Evolutionary conservation across 163 green algal species (phyloP).

Genomic region (Coccomyxa subellipsoidea): DNA sequence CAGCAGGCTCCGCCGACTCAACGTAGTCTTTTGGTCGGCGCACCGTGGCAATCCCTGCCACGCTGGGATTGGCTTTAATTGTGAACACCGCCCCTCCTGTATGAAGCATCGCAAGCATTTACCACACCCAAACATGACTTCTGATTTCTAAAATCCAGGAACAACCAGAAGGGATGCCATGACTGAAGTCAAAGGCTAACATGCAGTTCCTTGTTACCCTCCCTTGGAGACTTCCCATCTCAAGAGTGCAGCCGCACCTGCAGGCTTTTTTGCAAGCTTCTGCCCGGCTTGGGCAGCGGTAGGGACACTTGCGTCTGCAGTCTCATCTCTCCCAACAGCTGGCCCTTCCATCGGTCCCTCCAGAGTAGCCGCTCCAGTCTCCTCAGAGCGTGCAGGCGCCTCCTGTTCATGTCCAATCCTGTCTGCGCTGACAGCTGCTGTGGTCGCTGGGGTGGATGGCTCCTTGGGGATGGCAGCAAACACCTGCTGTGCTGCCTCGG

Average conservation of each 20-base stretch:
- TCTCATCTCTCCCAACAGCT: neutral
- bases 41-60: neutral
- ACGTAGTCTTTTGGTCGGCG: neutral
- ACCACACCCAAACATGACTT: neutral
- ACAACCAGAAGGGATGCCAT: too few relatives aligned
- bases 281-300: neutral
- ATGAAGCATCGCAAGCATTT: neutral
- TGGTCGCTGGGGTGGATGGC: too few relatives aligned
- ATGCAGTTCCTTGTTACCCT: too few relatives aligned
- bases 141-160: too few relatives aligned
- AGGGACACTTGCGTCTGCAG: neutral
- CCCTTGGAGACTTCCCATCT: too few relatives aligned
- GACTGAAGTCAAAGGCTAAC: too few relatives aligned
- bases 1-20: neutral
- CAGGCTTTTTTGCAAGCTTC: neutral
- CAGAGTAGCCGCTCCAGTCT: neutral
- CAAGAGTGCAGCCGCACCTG: neutral
- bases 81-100: neutral
- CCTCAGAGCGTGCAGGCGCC: neutral
- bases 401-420: neutral
- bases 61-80: neutral
- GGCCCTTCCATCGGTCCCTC: neutral
- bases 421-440: neutral
- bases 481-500: neutral
- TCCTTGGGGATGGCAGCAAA: neutral